Conservation (phyloP, 768 basidiomycete genomes). For the Crassisporium funariophilum region DNA sequence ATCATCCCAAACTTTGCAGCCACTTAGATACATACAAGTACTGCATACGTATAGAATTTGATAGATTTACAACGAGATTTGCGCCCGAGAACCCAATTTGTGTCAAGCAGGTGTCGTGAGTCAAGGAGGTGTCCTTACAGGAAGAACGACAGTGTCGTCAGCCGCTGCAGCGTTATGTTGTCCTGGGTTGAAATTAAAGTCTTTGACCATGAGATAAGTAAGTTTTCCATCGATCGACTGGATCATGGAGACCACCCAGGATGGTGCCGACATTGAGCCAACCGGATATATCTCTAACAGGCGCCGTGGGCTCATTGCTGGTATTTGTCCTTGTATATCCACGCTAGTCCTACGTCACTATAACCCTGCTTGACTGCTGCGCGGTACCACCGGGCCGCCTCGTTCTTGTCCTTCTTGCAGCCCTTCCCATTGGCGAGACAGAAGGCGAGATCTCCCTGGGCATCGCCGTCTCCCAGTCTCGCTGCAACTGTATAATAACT, state of each 20-base stretch:
- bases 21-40: background rate
- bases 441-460: constrained; percentile 84
- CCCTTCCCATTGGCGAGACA: constrained; percentile 87
- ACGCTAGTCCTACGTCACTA: constrained; percentile 83
- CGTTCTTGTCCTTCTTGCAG: constrained; percentile 85
- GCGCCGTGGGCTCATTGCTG: too few relatives aligned
- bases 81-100: background rate
- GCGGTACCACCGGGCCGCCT: constrained; percentile 89
- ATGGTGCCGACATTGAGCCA: too few relatives aligned
- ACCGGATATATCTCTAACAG: background rate
- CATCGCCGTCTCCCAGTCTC: constrained; percentile 81
- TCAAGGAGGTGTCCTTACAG: background rate
- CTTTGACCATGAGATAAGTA: background rate
- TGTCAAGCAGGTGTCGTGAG: background rate
- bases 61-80: background rate
- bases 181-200: background rate
- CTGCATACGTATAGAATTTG: background rate
- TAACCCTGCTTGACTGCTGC: constrained; percentile 76
- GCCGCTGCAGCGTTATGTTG: too few relatives aligned
- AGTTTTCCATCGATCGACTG: background rate
- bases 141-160: background rate
- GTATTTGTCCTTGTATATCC: constrained; percentile 93
- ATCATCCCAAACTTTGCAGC: background rate
- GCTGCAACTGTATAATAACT: constrained; percentile 87
- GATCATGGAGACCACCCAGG: background rate